Evolutionary conservation across 371 early-diverging fungal species (phyloP).

Genomic region (Entomophthora muscae): DNA sequence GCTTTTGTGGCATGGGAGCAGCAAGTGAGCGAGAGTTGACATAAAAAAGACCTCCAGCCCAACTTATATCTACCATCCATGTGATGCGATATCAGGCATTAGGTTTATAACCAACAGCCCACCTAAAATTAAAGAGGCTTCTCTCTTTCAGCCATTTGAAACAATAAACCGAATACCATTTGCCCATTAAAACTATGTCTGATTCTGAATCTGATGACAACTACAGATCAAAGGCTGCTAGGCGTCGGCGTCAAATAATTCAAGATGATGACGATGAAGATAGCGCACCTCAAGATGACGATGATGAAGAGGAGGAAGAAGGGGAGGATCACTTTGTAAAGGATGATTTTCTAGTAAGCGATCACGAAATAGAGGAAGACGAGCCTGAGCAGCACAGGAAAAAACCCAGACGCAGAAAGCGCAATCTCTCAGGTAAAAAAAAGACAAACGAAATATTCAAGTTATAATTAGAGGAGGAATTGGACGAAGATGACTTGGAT

Average conservation of each 20-base stretch:
- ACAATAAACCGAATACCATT: neutral
- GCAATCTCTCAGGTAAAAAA: conserved; percentile 11
- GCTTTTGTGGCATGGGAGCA: too few relatives aligned
- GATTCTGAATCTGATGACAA: conserved; percentile 13
- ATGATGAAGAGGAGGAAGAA: conserved; percentile 15
- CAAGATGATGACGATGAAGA: conserved; percentile 22
- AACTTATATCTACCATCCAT: too few relatives aligned
- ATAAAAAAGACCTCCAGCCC: too few relatives aligned
- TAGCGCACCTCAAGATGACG: conserved; percentile 16
- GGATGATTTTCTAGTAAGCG: conserved; percentile 11
- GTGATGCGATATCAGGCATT: too few relatives aligned
- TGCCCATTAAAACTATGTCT: neutral
- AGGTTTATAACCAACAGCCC: neutral
- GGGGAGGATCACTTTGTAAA: conserved; percentile 12
- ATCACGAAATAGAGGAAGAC: conserved; percentile 31
- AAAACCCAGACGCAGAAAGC: conserved; percentile 15
- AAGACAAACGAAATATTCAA: conserved; percentile 1
- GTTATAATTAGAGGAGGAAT: conserved; percentile 45
- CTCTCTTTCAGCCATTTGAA: neutral
- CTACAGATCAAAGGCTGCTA: conserved; percentile 14
- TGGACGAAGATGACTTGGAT: conserved; percentile 79
- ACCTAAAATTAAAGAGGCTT: neutral
- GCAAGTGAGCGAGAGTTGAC: too few relatives aligned
- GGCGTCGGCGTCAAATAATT: conserved; percentile 10
- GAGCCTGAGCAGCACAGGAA: conserved; percentile 20